Conservation (phyloP, 2,329 filamentous ascomycete genomes). For the Aureobasidium sp. region DNA sequence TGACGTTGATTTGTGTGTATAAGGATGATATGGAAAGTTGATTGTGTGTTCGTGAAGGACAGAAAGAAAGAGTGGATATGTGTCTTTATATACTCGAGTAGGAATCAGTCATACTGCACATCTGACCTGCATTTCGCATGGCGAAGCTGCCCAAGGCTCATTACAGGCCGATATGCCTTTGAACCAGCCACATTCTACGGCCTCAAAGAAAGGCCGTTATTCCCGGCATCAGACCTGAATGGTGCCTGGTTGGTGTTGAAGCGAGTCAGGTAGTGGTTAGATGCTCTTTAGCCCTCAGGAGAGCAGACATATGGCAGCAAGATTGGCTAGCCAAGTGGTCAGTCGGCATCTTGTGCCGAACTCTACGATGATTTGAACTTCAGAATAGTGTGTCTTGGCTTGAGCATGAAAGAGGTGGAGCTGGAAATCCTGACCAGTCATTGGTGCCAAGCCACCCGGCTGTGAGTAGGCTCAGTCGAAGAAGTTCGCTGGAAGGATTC, state of each 20-base stretch:
- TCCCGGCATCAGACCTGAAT: background rate
- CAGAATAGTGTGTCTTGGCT: background rate
- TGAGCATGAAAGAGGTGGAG: constrained; percentile 1
- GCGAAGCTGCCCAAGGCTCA: background rate
- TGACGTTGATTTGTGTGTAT: background rate
- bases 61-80: background rate
- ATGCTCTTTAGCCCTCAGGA: constrained; percentile 2
- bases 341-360: background rate
- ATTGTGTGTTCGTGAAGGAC: background rate
- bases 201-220: background rate
- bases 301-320: background rate
- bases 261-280: background rate
- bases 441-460: constrained; percentile 11
- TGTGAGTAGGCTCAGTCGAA: constrained; percentile 3
- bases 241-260: background rate
- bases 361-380: background rate
- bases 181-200: background rate
- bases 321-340: background rate
- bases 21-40: background rate
- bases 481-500: constrained; percentile 2
- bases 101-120: background rate
- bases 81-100: background rate
- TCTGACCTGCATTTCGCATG: background rate
- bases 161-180: background rate
- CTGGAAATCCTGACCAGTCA: background rate